Conservation (phyloP, 345 rosid species). For the Cardamine chenopodiifolia region DNA sequence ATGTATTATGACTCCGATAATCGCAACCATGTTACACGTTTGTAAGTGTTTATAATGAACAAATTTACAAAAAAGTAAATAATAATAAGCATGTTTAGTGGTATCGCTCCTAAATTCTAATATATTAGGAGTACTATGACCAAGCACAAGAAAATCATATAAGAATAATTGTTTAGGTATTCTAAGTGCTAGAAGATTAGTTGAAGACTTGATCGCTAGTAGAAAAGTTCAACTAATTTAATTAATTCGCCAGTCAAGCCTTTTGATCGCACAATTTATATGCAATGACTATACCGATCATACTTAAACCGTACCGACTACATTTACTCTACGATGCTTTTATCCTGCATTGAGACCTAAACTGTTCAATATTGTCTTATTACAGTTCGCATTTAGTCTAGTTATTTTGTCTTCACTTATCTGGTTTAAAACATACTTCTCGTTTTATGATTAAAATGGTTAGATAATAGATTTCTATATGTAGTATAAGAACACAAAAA, state of each 20-base stretch:
- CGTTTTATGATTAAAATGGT: neutral
- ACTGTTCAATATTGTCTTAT: conserved; percentile 3
- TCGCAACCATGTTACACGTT: neutral
- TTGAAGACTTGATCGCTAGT: neutral
- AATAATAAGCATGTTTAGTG: neutral
- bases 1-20: neutral
- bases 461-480: neutral
- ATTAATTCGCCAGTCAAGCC: neutral
- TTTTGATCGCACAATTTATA: neutral
- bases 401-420: neutral
- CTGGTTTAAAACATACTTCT: neutral
- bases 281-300: conserved; percentile 4
- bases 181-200: neutral
- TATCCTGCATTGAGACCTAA: neutral
- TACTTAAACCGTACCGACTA: conserved; percentile 21
- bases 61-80: neutral
- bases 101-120: neutral
- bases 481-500: too few relatives aligned
- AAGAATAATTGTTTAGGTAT: neutral
- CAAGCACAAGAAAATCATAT: neutral
- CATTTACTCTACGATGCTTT: conserved; percentile 14
- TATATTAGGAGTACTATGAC: neutral
- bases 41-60: neutral
- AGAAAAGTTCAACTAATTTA: neutral
- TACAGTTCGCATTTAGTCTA: conserved; percentile 5